phyloP scores from a whole-genome alignment of 768 basidiomycete genomes.

The Dictyophora rubrovolvata region DNA sequence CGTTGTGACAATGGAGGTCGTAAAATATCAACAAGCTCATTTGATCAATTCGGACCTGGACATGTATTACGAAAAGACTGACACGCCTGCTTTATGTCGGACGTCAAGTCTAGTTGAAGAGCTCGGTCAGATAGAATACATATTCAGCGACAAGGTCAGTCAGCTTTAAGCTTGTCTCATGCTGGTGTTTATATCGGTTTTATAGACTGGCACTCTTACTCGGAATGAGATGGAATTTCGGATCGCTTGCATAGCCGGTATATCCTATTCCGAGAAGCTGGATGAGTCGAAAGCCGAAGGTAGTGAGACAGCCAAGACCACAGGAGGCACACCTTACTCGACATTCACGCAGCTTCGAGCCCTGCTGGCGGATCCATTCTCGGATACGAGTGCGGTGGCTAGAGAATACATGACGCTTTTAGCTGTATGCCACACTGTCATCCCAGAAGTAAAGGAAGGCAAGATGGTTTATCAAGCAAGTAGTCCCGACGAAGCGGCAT shows the following conservation, averaged over 20 bases:
- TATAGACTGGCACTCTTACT: slow-evolving; percentile 76
- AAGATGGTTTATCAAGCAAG: slow-evolving; percentile 93
- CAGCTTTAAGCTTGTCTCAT: neutral
- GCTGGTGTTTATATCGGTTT: no score
- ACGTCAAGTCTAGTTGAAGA: slow-evolving; percentile 98
- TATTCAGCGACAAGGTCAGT: slow-evolving; percentile 72
- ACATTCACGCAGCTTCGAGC: slow-evolving; percentile 68
- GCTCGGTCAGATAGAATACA: slow-evolving; percentile 94
- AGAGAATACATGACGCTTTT: slow-evolving; percentile 72
- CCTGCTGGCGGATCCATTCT: slow-evolving; percentile 56
- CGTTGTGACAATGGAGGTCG: slow-evolving; percentile 99
- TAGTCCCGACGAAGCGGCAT: slow-evolving; percentile 94
- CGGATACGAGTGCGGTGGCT: slow-evolving; percentile 34
- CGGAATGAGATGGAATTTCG: slow-evolving; percentile 98
- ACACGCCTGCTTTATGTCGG: slow-evolving; percentile 95
- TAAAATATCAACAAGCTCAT: slow-evolving; percentile 96
- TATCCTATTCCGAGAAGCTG: slow-evolving; percentile 82
- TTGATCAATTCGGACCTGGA: slow-evolving; percentile 96
- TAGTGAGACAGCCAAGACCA: slow-evolving; percentile 40
- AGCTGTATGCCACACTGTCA: slow-evolving; percentile 96
- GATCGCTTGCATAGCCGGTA: slow-evolving; percentile 79
- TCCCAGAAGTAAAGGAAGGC: slow-evolving; percentile 75
- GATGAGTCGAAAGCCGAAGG: slow-evolving; percentile 77
- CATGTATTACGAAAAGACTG: slow-evolving; percentile 94
- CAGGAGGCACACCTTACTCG: slow-evolving; percentile 48